Percentiles rank a stretch among this genome's conserved stretches.
phyloP scores from a whole-genome alignment of 164 flowering plant genomes.

The Tetracentron sinense region DNA sequence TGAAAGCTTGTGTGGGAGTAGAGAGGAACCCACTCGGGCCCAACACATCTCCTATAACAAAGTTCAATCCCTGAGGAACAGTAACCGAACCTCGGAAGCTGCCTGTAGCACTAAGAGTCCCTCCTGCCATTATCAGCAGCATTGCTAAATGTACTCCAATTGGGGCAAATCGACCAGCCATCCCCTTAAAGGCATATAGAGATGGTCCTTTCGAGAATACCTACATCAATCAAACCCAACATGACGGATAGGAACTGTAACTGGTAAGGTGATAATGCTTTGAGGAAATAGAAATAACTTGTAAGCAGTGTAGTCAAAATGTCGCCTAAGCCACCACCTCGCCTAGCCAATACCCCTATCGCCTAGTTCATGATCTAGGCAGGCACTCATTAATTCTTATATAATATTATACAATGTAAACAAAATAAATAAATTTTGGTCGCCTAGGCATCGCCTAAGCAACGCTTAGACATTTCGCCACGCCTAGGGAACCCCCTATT shows the following conservation, averaged over 20 bases:
- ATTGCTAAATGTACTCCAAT: constrained; percentile 94
- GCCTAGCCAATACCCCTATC: too few species aligned
- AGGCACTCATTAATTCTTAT: too few species aligned
- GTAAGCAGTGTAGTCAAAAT: too few species aligned
- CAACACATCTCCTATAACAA: constrained; percentile 83
- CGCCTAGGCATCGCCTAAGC: too few species aligned
- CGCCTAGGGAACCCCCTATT: too few species aligned
- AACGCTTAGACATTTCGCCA: too few species aligned
- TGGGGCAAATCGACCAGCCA: constrained; percentile 93
- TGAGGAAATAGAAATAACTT: neutral
- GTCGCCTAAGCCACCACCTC: too few species aligned
- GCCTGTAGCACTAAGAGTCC: constrained; percentile 83
- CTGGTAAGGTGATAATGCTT: neutral
- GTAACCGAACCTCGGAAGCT: constrained; percentile 91
- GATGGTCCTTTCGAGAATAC: constrained; percentile 86
- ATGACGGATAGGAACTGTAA: too few species aligned
- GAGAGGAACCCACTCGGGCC: constrained; percentile 84
- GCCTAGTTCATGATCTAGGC: too few species aligned
- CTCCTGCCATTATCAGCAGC: constrained; percentile 92
- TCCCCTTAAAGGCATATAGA: constrained; percentile 86
- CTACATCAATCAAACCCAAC: constrained; percentile 28
- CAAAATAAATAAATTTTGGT: too few species aligned
- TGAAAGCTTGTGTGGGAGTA: constrained; percentile 68
- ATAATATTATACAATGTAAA: too few species aligned
- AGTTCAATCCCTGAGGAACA: constrained; percentile 95